phyloP scores from a whole-genome alignment of 2,329 filamentous ascomycete genomes.

The Aspergillus hiratsukae region DNA sequence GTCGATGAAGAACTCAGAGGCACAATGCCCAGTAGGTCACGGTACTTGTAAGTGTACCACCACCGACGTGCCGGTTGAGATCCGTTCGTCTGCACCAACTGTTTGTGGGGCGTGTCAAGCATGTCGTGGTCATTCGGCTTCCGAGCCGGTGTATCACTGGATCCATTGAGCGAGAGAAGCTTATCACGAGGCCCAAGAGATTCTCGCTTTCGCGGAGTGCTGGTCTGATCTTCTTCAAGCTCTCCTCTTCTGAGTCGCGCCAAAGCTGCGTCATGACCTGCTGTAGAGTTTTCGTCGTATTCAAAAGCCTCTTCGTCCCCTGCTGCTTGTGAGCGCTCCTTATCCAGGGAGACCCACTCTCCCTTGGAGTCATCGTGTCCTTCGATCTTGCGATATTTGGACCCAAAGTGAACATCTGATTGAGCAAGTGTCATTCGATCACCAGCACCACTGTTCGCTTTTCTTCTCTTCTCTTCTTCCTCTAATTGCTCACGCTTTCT shows the following conservation, averaged over 20 bases:
- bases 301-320: conserved; percentile 33
- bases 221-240: conserved; percentile 15
- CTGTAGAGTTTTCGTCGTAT: conserved; percentile 28
- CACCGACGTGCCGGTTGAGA: conserved; percentile 29
- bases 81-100: conserved; percentile 21
- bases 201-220: conserved; percentile 17
- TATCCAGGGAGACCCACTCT: conserved; percentile 33
- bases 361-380: conserved; percentile 34
- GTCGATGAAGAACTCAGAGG: conserved; percentile 45
- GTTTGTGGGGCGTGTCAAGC: conserved; percentile 15
- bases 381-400: conserved; percentile 47
- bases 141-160: conserved; percentile 13
- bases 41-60: conserved; percentile 91
- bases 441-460: conserved; percentile 53
- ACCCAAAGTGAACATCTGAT: conserved; percentile 40
- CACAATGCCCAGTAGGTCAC: conserved; percentile 78
- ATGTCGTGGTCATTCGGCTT: background rate
- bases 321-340: conserved; percentile 19
- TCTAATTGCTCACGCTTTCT: conserved; percentile 39
- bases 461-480: conserved; percentile 38
- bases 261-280: conserved; percentile 27
- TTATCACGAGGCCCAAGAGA: conserved; percentile 9
- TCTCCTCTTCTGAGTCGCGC: conserved; percentile 28
- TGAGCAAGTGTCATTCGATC: conserved; percentile 46
- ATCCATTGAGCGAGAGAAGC: conserved; percentile 13